Conservation (phyloP, 2,329 filamentous ascomycete genomes). For the Dactylella cylindrospora region DNA sequence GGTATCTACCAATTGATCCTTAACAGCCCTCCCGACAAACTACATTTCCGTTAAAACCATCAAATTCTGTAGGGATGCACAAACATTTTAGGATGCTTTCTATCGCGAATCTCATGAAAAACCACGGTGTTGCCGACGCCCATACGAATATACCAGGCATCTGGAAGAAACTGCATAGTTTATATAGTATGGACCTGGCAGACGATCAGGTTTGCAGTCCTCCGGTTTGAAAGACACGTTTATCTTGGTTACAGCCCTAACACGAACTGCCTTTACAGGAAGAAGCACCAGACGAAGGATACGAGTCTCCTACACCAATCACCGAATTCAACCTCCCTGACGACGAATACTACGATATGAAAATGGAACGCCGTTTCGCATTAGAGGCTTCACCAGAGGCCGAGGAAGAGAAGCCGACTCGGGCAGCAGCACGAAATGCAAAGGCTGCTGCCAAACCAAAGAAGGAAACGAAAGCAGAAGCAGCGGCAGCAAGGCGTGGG, state of each 20-base stretch:
- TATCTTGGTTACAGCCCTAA: neutral
- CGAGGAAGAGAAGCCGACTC: slow-evolving; percentile 18
- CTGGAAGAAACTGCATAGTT: slow-evolving; percentile 78
- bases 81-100: slow-evolving; percentile 91
- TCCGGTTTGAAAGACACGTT: neutral
- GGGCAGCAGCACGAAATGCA: slow-evolving; percentile 51
- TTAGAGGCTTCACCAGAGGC: slow-evolving; percentile 51
- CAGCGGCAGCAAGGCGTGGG: slow-evolving; percentile 53
- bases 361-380: slow-evolving; percentile 42
- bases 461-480: slow-evolving; percentile 52
- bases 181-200: slow-evolving; percentile 83
- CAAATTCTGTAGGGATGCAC: slow-evolving; percentile 68
- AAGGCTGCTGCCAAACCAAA: slow-evolving; percentile 57
- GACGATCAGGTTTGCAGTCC: slow-evolving; percentile 73
- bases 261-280: slow-evolving; percentile 16
- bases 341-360: slow-evolving; percentile 44
- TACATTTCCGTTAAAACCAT: neutral
- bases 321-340: slow-evolving; percentile 43
- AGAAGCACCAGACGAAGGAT: slow-evolving; percentile 44
- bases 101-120: slow-evolving; percentile 75
- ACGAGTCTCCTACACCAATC: slow-evolving; percentile 30
- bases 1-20: slow-evolving; percentile 59
- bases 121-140: slow-evolving; percentile 74
- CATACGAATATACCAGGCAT: slow-evolving; percentile 90
- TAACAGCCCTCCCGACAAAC: neutral